Evolutionary conservation across 768 basidiomycete genomes (phyloP), one percentile per base, ranked within the genome.

Genomic region (Dentipellis fragilis): DNA sequence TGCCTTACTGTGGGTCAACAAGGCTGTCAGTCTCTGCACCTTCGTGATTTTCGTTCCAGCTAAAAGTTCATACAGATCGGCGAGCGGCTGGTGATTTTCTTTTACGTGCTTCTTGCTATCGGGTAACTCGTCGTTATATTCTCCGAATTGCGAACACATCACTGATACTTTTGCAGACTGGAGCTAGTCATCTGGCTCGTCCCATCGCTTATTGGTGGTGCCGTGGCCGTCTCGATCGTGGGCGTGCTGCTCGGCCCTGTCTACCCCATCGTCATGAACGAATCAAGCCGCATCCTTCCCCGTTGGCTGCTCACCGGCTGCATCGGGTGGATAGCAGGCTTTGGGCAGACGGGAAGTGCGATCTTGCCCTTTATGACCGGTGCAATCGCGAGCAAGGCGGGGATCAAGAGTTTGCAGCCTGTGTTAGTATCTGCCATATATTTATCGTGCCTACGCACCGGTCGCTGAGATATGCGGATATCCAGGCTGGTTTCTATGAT

Each of bases 171-270:
- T n/a, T 35, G 29, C 23, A 22, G n/a, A 8, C 22, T 46, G 11
- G 75, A 82, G 58, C 59, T 83, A 34, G 65, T 77, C 38, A 67
- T 84, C 10, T 85, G 84, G 84, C 68, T 76, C 2, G 76, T 78
- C 0, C 76, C 78, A 0, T 73, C 71, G 3, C 65, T 85, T 45
- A 66, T 81, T 29, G 78, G 74, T 21, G 73, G 73, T 39, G 82
- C 78, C 0, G 67, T 84, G 11, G 72, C 75, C 17, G 75, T 78
- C 35, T 69, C 79, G 1, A 65, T 84, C 38, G 69, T 81, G 35
- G 83, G 84, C 46, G 52, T 81, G 14, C 63, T 77, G 48, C 66
- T 80, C 12, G 78, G 77, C 0, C 77, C 75, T 14, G 66, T 75
- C 54, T 76, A 75, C 59, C 73, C 71, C 8, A 67, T 72, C 50